Base-by-base conservation (phyloP, 208 protist genomes). In the Wallacemonas sp. region DNA sequence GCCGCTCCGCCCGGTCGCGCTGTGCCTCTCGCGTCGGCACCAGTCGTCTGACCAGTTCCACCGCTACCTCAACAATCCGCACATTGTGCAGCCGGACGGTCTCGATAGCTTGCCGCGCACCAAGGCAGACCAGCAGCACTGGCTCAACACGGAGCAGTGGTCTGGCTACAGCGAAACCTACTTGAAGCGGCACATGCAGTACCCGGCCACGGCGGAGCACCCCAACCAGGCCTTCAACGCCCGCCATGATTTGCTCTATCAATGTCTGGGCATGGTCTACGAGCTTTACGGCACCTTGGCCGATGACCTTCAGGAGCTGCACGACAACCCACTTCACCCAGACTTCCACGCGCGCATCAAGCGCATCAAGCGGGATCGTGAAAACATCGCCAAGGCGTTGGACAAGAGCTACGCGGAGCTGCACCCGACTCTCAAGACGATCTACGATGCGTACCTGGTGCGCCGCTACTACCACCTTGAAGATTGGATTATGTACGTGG, bases 81-180 rank as follows among this genome's bases (percentile, higher is more conserved):
- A 93, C 54, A 83, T 95, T 63, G 89, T 89, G 18, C 89, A 95
- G 72, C 82, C 89, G 3, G 89, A 95, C 45, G 82, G 85, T 39
- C 72, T 95, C 4, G 90, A 93, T 63, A 63, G 72, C 28, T 72
- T 93, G n/a, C 82, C 79, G 1, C 84, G 85, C 28, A 89, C 81
- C 2, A 92, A 92, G 39, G 85, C 67, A 16, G 86, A 92, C 22
- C 90, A 93, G 77, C 86, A 92, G 76, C 74, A 82, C 73, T 95
- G 90, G 90, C 76, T 92, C 33, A 93, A 95, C 79, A 92, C 82
- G 28, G 87, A 95, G 71, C 90, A 95, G 71, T 95, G 87, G 87
- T 74, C 81, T 33, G 90, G 90, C 10, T 95, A 95, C 80, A 95
- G 90, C 54, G 74, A 83, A 14, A 89, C 85, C 7, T 95, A 93